phyloP scores from a whole-genome alignment of 2,329 filamentous ascomycete species.

The Fusarium penzigii region DNA sequence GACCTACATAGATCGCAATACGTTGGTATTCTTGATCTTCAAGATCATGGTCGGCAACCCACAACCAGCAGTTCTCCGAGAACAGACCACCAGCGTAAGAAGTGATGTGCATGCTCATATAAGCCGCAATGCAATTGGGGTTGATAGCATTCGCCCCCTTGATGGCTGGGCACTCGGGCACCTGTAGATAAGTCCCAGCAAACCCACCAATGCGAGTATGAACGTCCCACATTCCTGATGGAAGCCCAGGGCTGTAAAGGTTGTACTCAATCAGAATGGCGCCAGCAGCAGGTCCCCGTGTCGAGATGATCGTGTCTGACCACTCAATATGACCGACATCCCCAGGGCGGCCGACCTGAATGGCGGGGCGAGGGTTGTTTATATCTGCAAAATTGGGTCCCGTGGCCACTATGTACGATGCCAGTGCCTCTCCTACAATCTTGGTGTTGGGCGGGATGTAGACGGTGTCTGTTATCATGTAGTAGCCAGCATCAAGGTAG shows the following conservation, averaged over 20 bases:
- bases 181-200: slow-evolving; percentile 68
- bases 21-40: slow-evolving; percentile 50
- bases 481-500: slow-evolving; percentile 63
- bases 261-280: slow-evolving; percentile 76
- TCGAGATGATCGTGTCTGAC: slow-evolving; percentile 71
- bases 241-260: slow-evolving; percentile 48
- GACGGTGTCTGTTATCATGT: slow-evolving; percentile 58
- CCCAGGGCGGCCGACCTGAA: slow-evolving; percentile 65
- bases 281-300: slow-evolving; percentile 65
- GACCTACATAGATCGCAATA: slow-evolving; percentile 53
- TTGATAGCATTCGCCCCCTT: slow-evolving; percentile 33
- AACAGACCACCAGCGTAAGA: slow-evolving; percentile 39
- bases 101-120: slow-evolving; percentile 46
- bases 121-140: slow-evolving; percentile 42
- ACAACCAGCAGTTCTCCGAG: slow-evolving; percentile 49
- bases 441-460: slow-evolving; percentile 49
- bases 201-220: slow-evolving; percentile 76
- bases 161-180: slow-evolving; percentile 63
- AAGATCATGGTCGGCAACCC: slow-evolving; percentile 56
- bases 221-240: slow-evolving; percentile 70
- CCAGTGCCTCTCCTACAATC: slow-evolving; percentile 62
- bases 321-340: slow-evolving; percentile 68
- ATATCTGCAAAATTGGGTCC: slow-evolving; percentile 59
- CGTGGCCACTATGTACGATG: slow-evolving; percentile 54
- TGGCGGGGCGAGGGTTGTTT: slow-evolving; percentile 60